These are phyloP conservation scores for Botrytis squamosa DNA, from an alignment of 2,329 filamentous ascomycete genomes.

Conservation along the genomic window DNA sequence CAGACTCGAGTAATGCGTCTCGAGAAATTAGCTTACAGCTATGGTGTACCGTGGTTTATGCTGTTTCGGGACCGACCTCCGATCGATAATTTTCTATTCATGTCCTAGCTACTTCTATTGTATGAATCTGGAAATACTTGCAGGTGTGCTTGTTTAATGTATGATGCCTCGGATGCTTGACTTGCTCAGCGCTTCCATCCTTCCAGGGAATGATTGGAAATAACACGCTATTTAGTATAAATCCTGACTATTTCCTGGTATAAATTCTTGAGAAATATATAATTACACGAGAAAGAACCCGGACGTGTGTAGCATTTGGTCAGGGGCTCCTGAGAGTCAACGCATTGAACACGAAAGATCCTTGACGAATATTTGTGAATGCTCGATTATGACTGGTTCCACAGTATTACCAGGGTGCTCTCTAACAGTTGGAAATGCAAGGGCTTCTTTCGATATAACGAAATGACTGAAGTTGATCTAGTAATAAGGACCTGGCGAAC, in stretches of 20 bases:
- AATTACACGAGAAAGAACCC: not conserved
- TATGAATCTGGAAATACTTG: not conserved
- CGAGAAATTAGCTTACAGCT: not conserved
- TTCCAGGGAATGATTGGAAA: not conserved
- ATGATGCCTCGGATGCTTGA: not conserved
- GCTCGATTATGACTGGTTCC: not conserved
- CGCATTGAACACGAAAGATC: not conserved
- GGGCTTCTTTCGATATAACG: not conserved
- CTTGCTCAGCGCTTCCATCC: not conserved
- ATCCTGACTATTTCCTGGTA: not conserved
- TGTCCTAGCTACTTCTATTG: not conserved
- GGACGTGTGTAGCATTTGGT: not conserved
- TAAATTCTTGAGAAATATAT: not conserved
- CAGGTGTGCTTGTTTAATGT: not conserved
- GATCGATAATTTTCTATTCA: not conserved
- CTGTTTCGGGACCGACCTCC: not conserved
- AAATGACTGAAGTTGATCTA: too few species aligned
- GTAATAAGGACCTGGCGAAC: not conserved
- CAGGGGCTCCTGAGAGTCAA: not conserved
- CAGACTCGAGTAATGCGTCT: not conserved
- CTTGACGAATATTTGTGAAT: not conserved
- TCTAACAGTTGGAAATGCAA: not conserved
- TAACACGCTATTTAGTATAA: not conserved
- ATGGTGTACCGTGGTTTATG: not conserved
- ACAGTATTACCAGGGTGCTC: not conserved